Evolutionary conservation across 129 eudicot genomes (phyloP).

Genomic region (Heracleum sosnowskyi): DNA sequence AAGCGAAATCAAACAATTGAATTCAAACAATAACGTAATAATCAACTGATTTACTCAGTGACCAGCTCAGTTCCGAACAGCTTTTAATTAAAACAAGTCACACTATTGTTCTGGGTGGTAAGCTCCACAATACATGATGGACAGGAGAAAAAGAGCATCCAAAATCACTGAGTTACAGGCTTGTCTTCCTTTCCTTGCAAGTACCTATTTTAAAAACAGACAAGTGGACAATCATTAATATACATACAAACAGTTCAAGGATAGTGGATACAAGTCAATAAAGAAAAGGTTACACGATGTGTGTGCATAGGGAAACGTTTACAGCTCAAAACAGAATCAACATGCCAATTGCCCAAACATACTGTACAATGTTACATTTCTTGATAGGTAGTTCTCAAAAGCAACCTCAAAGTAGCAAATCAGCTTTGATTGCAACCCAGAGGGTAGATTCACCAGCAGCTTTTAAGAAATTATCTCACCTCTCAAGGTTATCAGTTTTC

Average conservation of each 20-base stretch:
- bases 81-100: neutral
- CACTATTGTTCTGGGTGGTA: neutral
- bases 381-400: neutral
- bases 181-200: conserved; percentile 42
- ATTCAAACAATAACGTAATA: neutral
- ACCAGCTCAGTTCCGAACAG: neutral
- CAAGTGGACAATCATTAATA: neutral
- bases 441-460: neutral
- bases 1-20: neutral
- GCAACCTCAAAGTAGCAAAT: neutral
- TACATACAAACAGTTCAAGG: neutral
- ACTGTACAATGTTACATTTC: conserved; percentile 1
- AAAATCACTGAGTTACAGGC: conserved; percentile 20
- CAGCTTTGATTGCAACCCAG: neutral
- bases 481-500: neutral
- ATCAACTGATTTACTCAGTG: neutral
- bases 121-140: neutral
- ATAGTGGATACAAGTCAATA: neutral
- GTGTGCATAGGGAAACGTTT: neutral
- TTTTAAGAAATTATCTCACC: neutral
- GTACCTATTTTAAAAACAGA: conserved; percentile 25
- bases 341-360: conserved; percentile 6
- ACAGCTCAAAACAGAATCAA: neutral
- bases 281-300: neutral
- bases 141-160: neutral